phyloP scores from a whole-genome alignment of 1,284 basidiomycete genomes.

The Coriolopsis trogii region DNA sequence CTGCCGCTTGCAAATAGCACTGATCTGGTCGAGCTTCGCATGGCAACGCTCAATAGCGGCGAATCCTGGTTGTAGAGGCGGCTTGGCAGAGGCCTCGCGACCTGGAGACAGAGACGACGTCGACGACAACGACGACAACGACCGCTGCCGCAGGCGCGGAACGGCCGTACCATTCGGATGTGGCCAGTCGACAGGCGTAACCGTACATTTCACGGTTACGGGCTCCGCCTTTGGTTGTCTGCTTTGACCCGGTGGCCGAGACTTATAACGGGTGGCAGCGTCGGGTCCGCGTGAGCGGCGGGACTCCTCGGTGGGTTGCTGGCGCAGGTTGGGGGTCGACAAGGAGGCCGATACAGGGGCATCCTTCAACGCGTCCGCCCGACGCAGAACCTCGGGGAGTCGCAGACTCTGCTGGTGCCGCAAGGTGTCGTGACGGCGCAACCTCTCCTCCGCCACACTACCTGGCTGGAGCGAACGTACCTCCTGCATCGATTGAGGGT shows the following conservation, averaged over 20 bases:
- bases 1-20: too few relatives aligned
- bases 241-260: neutral
- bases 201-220: neutral
- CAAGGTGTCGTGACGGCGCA: constrained; percentile 1
- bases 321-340: neutral
- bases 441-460: constrained; percentile 5
- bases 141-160: neutral
- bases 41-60: too few relatives aligned
- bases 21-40: too few relatives aligned
- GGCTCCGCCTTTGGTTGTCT: neutral
- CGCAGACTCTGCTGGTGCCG: neutral
- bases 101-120: neutral
- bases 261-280: neutral
- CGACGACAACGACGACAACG: neutral
- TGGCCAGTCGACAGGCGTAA: constrained; percentile 3
- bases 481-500: neutral
- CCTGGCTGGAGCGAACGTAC: constrained; percentile 4
- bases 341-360: neutral
- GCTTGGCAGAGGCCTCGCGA: neutral
- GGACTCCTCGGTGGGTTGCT: too few relatives aligned
- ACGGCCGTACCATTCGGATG: neutral
- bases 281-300: too few relatives aligned
- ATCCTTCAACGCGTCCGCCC: neutral
- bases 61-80: too few relatives aligned
- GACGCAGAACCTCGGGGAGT: neutral